Percentiles rank a stretch among this genome's conserved stretches.
phyloP scores from a whole-genome alignment of 805 yeast species.

The Ogataea zsoltii region DNA sequence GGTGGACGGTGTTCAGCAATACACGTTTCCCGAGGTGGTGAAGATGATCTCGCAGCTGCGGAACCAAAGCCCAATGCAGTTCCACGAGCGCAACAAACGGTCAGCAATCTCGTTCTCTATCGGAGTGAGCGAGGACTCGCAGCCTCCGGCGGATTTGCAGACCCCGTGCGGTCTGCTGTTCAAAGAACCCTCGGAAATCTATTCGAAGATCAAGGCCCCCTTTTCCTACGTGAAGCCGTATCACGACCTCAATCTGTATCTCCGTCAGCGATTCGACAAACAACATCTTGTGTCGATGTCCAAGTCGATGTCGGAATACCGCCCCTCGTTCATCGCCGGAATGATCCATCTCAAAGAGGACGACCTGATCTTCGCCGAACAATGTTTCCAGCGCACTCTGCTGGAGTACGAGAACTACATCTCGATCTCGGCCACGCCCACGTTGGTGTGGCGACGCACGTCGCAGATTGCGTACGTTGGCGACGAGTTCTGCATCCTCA shows the following conservation, averaged over 20 bases:
- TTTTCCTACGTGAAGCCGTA: conserved; percentile 90
- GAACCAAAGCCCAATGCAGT: conserved; percentile 42
- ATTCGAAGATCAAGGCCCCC: conserved; percentile 71
- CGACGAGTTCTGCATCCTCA: conserved; percentile 85
- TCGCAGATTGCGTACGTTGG: conserved; percentile 95
- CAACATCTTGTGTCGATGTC: conserved; percentile 73
- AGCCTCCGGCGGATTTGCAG: conserved; percentile 12
- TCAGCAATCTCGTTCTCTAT: conserved; percentile 49
- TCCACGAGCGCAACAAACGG: conserved; percentile 32
- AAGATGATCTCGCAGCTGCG: conserved; percentile 43
- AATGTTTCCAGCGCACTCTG: conserved; percentile 90
- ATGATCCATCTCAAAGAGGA: conserved; percentile 86
- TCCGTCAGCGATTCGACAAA: conserved; percentile 68
- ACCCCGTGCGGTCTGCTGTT: conserved; percentile 43
- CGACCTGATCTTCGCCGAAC: conserved; percentile 93
- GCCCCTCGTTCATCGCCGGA: conserved; percentile 93
- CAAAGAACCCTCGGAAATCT: conserved; percentile 76
- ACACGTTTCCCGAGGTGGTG: conserved; percentile 63
- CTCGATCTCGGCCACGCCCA: conserved; percentile 86
- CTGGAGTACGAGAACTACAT: conserved; percentile 87
- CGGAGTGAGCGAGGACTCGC: conserved; percentile 43
- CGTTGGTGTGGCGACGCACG: conserved; percentile 92
- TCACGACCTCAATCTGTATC: conserved; percentile 74
- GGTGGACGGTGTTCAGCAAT: conserved; percentile 37
- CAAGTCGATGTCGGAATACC: conserved; percentile 81